A percentile compares a stretch with the other conserved stretches of the same genome.
Conservation (phyloP, 1,284 basidiomycete genomes). For the Ustilago trichophora region DNA sequence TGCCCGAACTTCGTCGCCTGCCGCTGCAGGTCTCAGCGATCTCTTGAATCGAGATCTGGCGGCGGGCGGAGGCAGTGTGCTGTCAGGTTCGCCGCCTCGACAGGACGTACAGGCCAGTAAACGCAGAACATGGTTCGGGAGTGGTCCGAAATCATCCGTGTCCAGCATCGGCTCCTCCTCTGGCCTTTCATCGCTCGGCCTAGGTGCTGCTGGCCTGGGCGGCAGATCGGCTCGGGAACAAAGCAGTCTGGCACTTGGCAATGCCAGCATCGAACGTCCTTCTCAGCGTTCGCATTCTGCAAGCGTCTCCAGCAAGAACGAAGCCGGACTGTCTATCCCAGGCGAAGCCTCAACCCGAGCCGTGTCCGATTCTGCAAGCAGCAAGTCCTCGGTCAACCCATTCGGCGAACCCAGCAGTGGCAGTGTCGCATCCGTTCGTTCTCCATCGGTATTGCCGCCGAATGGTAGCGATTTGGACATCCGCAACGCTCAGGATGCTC, state of each 20-base stretch:
- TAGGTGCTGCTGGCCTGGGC: conserved; percentile 18
- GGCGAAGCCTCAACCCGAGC: conserved; percentile 11
- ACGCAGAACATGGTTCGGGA: conserved; percentile 47
- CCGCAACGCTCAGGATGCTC: not conserved
- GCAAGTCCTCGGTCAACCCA: no score
- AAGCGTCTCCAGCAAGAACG: conserved; percentile 17
- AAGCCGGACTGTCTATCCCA: conserved; percentile 6
- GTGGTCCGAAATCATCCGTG: conserved; percentile 15
- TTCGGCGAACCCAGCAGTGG: no score
- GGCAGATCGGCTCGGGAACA: conserved; percentile 38
- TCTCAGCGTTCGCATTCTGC: conserved; percentile 26
- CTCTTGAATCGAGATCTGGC: conserved; percentile 43
- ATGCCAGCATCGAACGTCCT: conserved; percentile 50
- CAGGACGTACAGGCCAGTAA: conserved; percentile 31
- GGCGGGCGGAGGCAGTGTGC: conserved; percentile 21
- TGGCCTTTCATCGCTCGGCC: conserved; percentile 29
- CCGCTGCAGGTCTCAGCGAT: conserved; percentile 44
- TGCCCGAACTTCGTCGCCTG: conserved; percentile 30
- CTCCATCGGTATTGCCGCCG: not conserved
- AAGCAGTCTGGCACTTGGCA: conserved; percentile 57
- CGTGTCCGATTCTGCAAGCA: conserved; percentile 14
- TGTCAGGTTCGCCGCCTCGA: conserved; percentile 29
- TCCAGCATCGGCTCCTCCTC: conserved; percentile 28
- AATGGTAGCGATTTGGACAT: not conserved
- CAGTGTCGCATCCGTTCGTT: not conserved